Conservation (phyloP, 805 yeast genomes). For the Spathaspora girioi region DNA sequence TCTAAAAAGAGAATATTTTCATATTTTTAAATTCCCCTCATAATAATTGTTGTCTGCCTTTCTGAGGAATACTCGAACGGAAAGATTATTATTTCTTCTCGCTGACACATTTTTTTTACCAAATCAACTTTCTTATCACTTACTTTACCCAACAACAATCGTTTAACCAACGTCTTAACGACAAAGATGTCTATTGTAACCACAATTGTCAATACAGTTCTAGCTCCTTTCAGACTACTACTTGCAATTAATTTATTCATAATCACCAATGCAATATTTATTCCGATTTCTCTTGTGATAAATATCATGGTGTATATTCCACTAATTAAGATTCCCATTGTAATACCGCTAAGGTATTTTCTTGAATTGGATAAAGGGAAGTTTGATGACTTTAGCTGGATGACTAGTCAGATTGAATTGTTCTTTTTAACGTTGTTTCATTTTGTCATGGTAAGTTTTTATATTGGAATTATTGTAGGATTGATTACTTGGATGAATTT, state of each 20-base stretch:
- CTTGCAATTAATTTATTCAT: slow-evolving; percentile 1
- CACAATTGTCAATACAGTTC: background rate
- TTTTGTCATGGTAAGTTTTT: slow-evolving; percentile 8
- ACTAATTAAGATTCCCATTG: slow-evolving; percentile 10
- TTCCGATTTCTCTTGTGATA: slow-evolving; percentile 3
- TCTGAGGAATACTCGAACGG: too few relatives aligned
- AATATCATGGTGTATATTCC: slow-evolving; percentile 8
- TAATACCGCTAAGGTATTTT: slow-evolving; percentile 7
- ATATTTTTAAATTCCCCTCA: background rate
- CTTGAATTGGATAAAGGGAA: slow-evolving; percentile 8
- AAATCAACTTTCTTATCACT: background rate
- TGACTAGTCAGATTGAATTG: slow-evolving; percentile 7
- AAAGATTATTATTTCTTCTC: too few relatives aligned
- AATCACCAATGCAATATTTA: slow-evolving; percentile 1
- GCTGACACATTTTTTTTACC: background rate
- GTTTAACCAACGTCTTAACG: background rate
- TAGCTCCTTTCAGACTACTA: slow-evolving; percentile 3
- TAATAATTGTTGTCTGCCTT: background rate
- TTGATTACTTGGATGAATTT: slow-evolving; percentile 7
- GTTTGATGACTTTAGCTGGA: slow-evolving; percentile 5
- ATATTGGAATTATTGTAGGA: slow-evolving; percentile 10
- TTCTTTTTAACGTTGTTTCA: slow-evolving; percentile 8
- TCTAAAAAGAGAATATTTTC: too few relatives aligned
- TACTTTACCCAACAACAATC: too few relatives aligned
- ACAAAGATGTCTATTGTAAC: background rate